phyloP scores from a whole-genome alignment of 1,284 basidiomycete genomes.

The Cystobasidium sp. region DNA sequence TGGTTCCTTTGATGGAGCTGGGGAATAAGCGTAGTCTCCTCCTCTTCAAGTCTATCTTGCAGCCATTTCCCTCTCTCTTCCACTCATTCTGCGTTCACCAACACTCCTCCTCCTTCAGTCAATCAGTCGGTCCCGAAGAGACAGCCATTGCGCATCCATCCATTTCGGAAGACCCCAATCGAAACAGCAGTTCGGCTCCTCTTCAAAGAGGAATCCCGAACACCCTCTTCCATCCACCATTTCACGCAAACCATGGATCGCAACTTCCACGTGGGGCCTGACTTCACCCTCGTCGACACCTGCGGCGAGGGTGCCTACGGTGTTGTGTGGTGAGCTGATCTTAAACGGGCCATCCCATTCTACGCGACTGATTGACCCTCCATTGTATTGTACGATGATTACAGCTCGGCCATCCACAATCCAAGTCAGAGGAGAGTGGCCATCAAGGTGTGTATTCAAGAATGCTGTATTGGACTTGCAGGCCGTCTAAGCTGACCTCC shows the following conservation, averaged over 20 bases:
- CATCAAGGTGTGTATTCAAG: slow-evolving; percentile 46
- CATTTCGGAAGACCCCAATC: not conserved
- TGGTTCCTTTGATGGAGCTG: too few species aligned
- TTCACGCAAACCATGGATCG: slow-evolving; percentile 48
- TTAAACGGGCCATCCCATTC: too few species aligned
- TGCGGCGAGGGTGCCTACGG: slow-evolving; percentile 81
- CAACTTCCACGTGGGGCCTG: slow-evolving; percentile 51
- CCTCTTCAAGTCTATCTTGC: too few species aligned
- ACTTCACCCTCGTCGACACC: slow-evolving; percentile 67
- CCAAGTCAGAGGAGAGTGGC: slow-evolving; percentile 52
- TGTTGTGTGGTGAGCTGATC: slow-evolving; percentile 69
- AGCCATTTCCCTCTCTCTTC: not conserved
- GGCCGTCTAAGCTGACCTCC: not conserved
- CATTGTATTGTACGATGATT: not conserved
- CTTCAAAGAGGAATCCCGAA: slow-evolving; percentile 2
- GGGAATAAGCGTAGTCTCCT: too few species aligned
- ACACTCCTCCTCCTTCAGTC: not conserved
- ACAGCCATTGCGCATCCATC: not conserved
- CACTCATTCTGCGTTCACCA: not conserved
- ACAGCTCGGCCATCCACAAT: slow-evolving; percentile 49
- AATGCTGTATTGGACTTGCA: not conserved
- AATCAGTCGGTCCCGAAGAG: slow-evolving; percentile 5
- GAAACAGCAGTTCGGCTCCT: not conserved
- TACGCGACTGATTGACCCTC: too few species aligned
- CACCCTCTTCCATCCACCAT: slow-evolving; percentile 5